Conservation (phyloP, 2,329 filamentous ascomycete species). For the Fusarium domesticum region DNA sequence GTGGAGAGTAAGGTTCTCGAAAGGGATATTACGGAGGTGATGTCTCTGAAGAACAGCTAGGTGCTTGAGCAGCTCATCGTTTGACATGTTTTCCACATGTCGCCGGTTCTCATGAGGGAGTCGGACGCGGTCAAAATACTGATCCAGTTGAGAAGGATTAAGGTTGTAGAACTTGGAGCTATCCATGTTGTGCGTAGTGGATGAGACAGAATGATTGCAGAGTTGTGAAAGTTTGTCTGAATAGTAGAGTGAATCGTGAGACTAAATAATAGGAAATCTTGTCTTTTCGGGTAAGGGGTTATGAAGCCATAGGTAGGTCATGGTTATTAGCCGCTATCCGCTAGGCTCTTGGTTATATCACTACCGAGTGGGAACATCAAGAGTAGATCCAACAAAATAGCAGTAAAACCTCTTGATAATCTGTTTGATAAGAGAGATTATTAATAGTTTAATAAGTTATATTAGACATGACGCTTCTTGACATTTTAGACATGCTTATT, state of each 20-base stretch:
- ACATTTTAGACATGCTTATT: no score
- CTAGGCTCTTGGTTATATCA: not conserved
- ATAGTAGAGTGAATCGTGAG: no score
- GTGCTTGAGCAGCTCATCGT: slow-evolving; percentile 24
- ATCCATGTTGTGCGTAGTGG: not conserved
- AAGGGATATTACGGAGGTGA: slow-evolving; percentile 51
- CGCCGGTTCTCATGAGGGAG: slow-evolving; percentile 5
- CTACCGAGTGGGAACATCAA: not conserved
- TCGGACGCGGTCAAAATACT: slow-evolving; percentile 16
- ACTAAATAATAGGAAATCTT: not conserved
- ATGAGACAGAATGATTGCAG: not conserved
- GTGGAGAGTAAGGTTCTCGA: slow-evolving; percentile 53
- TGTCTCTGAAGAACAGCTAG: slow-evolving; percentile 34
- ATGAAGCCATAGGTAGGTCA: not conserved
- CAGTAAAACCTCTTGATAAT: no score
- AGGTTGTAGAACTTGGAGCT: slow-evolving; percentile 1
- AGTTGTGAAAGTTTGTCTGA: not conserved
- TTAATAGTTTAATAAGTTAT: no score
- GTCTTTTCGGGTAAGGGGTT: not conserved
- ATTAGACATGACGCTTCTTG: no score
- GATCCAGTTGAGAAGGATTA: slow-evolving; percentile 8
- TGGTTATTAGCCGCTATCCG: not conserved
- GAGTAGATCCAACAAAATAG: no score
- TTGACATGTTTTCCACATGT: not conserved
- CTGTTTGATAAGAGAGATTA: no score